phyloP scores from a whole-genome alignment of 108 stramenopile species.

The Schizochytrium sp. region DNA sequence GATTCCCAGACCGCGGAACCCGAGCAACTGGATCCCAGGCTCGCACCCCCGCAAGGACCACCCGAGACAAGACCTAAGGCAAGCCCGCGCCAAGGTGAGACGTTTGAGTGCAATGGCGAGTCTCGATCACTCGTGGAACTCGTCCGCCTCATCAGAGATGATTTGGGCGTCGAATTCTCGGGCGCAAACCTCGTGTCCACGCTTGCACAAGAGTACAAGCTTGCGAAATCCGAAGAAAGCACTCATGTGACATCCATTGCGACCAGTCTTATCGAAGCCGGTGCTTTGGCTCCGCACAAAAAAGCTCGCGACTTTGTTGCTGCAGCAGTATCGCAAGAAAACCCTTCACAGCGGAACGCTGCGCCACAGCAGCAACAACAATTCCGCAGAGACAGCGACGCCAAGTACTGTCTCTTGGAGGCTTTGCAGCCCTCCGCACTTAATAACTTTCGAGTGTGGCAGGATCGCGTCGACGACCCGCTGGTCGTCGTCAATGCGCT shows the following conservation, averaged over 20 bases:
- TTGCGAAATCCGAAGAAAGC: too few relatives aligned
- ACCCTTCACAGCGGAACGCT: too few relatives aligned
- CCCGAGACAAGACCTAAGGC: not conserved
- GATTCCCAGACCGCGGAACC: too few relatives aligned
- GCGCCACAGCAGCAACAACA: not conserved
- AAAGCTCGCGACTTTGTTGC: too few relatives aligned
- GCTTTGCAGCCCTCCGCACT: not conserved
- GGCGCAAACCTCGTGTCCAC: not conserved
- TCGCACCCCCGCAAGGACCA: not conserved
- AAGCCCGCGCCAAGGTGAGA: not conserved
- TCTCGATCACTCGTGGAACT: not conserved
- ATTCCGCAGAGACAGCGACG: not conserved
- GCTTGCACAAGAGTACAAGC: too few relatives aligned
- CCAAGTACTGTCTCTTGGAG: not conserved
- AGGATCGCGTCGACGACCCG: not conserved
- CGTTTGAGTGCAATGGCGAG: not conserved
- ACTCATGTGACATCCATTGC: too few relatives aligned
- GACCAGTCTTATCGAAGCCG: too few relatives aligned
- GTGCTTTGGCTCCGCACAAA: too few relatives aligned
- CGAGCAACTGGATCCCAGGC: too few relatives aligned
- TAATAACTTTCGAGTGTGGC: not conserved
- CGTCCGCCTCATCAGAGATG: not conserved
- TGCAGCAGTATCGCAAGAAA: too few relatives aligned
- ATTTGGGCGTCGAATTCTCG: not conserved
- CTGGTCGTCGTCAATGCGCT: not conserved